Evolutionary conservation across 371 early-diverging fungal genomes (phyloP), one percentile per base, ranked within the genome.

Genomic region (Coemansia sp.): DNA sequence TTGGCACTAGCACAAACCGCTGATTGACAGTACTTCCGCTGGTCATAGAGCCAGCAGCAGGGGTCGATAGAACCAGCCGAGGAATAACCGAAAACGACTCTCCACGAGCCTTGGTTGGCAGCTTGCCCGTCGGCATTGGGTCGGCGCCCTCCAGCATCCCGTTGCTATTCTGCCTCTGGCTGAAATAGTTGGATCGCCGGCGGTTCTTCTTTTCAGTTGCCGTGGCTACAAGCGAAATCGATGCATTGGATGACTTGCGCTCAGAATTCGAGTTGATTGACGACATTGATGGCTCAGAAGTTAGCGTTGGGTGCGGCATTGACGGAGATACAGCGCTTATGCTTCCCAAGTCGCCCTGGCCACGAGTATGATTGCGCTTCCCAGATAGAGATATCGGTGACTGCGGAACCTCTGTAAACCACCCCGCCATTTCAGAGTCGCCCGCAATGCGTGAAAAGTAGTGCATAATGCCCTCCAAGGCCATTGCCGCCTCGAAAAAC

Each of bases 401-500:
- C 54, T 67, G 71, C 4, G 72, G 76, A 4, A 64, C 61, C n/a
- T 75, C 76, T 1, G 72, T 64, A 48, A 75, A 75, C 76, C 76
- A 75, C 21, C 76, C 68, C 5, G 66, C 67, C 64, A 79, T 78
- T 29, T 78, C 79, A 16, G 79, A 37, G 45, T 78, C 79, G 58
- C 72, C 60, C 11, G 78, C 68, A 29, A 78, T 39, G 16, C 79
- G 79, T 16, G 79, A 72, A 58, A 79, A 79, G 31, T 79, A 79
- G 39, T 66, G 63, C 68, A 79, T 57, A 4, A 70, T 51, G n/a
- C 24, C 56, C 40, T 79, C 80, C 31, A 79, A 31, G 3, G 54
- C 52, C 79, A 79, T 72, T 5, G 66, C 61, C 2, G 68, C 68
- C 55, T 70, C 78, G 51, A 79, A 78, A 59, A 79, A 27, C 39